A percentile compares a stretch with the other conserved stretches of the same genome.
Conservation (phyloP, 352 stramenopile genomes). For the Phytophthora hybrid region DNA sequence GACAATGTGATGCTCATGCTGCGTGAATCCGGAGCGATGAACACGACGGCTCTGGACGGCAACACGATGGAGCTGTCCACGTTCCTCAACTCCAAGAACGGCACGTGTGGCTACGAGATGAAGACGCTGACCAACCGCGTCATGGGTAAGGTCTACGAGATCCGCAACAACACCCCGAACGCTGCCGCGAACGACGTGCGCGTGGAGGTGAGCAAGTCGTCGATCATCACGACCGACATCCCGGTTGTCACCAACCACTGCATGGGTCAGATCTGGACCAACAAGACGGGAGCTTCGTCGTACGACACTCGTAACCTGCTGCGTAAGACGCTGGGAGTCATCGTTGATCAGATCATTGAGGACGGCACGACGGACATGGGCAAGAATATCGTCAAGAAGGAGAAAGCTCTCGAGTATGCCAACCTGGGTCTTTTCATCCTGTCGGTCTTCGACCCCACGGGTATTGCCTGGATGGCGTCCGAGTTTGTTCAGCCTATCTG, state of each 20-base stretch:
- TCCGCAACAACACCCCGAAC: constrained; percentile 33
- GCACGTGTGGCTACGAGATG: constrained; percentile 39
- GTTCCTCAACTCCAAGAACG: constrained; percentile 38
- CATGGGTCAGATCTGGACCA: constrained; percentile 42
- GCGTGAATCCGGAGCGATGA: constrained; percentile 33
- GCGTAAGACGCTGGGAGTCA: constrained; percentile 41
- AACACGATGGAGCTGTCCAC: constrained; percentile 14
- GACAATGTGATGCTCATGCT: constrained; percentile 41
- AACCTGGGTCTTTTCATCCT: constrained; percentile 53
- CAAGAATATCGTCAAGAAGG: constrained; percentile 29
- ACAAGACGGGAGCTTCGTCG: constrained; percentile 25
- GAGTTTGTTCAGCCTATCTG: constrained; percentile 70
- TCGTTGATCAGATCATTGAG: constrained; percentile 43
- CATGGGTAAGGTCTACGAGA: constrained; percentile 41
- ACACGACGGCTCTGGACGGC: constrained; percentile 8
- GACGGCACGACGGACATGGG: constrained; percentile 40
- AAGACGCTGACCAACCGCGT: constrained; percentile 43
- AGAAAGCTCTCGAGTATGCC: constrained; percentile 30
- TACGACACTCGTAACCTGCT: constrained; percentile 36
- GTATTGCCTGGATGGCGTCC: constrained; percentile 53
- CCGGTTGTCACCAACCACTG: constrained; percentile 42
- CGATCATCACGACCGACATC: constrained; percentile 31
- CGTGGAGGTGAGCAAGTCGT: constrained; percentile 34
- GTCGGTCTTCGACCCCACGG: constrained; percentile 57
- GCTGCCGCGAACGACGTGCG: constrained; percentile 31